phyloP scores from a whole-genome alignment of 2,329 filamentous ascomycete species.

The Colletotrichum eleusines region DNA sequence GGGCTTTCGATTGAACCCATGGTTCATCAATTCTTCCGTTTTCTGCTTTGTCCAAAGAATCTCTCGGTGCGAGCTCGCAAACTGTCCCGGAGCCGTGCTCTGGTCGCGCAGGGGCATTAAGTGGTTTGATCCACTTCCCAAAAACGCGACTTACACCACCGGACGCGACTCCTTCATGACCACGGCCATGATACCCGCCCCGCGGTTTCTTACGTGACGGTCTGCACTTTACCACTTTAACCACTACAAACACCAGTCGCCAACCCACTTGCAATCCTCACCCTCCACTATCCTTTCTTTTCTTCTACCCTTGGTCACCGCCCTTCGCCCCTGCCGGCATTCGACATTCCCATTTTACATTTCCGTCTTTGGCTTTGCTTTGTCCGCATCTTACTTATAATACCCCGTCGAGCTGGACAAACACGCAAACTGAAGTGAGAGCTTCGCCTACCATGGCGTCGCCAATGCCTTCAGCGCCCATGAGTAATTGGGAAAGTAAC shows the following conservation, averaged over 20 bases:
- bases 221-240: constrained; percentile 39
- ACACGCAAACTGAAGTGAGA: constrained; percentile 24
- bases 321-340: constrained; percentile 17
- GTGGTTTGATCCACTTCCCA: constrained; percentile 40
- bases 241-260: constrained; percentile 38
- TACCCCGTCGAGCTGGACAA: constrained; percentile 23
- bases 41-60: neutral
- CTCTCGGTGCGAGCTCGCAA: neutral
- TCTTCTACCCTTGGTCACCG: constrained; percentile 24
- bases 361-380: no score
- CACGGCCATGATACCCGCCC: constrained; percentile 42
- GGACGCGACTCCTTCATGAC: constrained; percentile 41
- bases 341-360: constrained; percentile 5
- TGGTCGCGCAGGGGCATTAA: constrained; percentile 35
- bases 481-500: constrained; percentile 50
- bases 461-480: constrained; percentile 51
- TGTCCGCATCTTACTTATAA: neutral
- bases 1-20: neutral
- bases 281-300: constrained; percentile 37
- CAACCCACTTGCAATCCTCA: constrained; percentile 26
- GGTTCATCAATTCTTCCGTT: neutral
- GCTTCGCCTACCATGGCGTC: constrained; percentile 54
- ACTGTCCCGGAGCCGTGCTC: constrained; percentile 19
- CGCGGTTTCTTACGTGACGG: constrained; percentile 42
- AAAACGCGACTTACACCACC: constrained; percentile 42